Conservation (phyloP, 2,329 filamentous ascomycete genomes). For the Raffaelea deltoideospora region DNA sequence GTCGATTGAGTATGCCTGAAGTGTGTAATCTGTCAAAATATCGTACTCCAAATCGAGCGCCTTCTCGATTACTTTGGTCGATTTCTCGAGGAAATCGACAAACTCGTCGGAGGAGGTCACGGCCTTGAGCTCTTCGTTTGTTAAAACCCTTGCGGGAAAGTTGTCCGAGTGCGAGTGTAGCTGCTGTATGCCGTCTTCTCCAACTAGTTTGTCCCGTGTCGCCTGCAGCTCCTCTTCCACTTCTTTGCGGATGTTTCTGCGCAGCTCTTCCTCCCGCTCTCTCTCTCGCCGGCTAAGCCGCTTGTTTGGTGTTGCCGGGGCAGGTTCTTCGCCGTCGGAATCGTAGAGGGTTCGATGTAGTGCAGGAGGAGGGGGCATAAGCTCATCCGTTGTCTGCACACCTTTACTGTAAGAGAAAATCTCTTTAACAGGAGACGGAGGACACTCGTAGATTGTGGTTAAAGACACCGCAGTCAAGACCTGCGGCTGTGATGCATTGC, state of each 20-base stretch:
- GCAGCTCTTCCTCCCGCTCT: conserved; percentile 77
- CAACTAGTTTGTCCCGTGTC: conserved; percentile 38
- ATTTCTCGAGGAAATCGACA: conserved; percentile 85
- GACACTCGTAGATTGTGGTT: conserved; percentile 66
- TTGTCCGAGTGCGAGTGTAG: no score
- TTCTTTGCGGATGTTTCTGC: conserved; percentile 70
- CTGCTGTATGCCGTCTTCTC: conserved; percentile 23
- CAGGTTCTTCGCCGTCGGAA: conserved; percentile 48
- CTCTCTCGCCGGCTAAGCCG: conserved; percentile 63
- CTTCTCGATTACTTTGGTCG: conserved; percentile 92
- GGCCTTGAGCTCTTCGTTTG: conserved; percentile 71
- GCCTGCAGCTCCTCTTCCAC: conserved; percentile 84
- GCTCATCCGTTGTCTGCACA: conserved; percentile 76
- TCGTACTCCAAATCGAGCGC: conserved; percentile 94
- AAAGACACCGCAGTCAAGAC: conserved; percentile 59
- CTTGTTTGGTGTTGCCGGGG: conserved; percentile 47
- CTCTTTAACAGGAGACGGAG: conserved; percentile 62
- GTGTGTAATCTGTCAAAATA: conserved; percentile 83
- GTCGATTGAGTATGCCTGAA: conserved; percentile 59
- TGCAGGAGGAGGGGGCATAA: conserved; percentile 39
- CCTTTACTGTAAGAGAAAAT: conserved; percentile 94
- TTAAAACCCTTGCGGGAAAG: conserved; percentile 69
- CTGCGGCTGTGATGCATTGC: conserved; percentile 30
- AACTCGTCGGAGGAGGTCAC: conserved; percentile 90
- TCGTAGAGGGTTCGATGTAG: conserved; percentile 39